Base-by-base conservation (phyloP, 2,329 filamentous ascomycete species). In the Trichoderma sp. region DNA sequence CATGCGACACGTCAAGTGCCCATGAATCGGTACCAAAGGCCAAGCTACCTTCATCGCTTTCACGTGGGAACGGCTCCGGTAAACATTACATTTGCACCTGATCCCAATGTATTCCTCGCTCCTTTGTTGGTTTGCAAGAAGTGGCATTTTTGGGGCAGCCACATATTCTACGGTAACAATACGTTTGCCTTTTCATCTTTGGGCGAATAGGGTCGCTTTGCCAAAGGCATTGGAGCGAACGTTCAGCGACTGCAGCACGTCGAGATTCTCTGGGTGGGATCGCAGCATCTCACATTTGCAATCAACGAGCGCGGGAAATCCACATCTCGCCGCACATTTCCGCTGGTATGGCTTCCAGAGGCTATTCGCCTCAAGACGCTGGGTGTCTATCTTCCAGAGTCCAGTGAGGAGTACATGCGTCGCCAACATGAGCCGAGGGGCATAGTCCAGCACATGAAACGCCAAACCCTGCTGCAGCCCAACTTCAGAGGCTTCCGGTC, bases 181-280 rank as follows among this genome's bases (percentile, higher is more conserved):
- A 82, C 75, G 0, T 85, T 86, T 68, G 80, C 80, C 0, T 86
- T 86, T 71, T 84, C 82, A n/a, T 83, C 81, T n/a, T 73, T 86
- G 0, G 84, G 84, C 54, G 84, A 86, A 72, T 80, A 83, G 72
- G 80, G 80, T 63, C 78, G 82, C 52, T 86, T 86, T 70, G 79
- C 77, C 64, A 71, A 70, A 1, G 80, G 82, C 0, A 84, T 84
- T 25, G 77, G 78, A 1, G 71, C 75, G 4, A 78, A 81, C 0
- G 68, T 81, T 1, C 77, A 82, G n/a, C 75, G 83, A 0, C 50
- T 86, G 0, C 81, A 80, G 59, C 76, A 83, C 35, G 67, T 86
- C 0, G 81, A 84, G 68, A 50, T 86, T 0, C 71, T 83, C 1
- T 83, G 80, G 74, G 72, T 75, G 0, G 82, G 81, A 3, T 79